Evolutionary conservation across 2,329 filamentous ascomycete genomes (phyloP).

Genomic region (Aspergillus transmontanensis): DNA sequence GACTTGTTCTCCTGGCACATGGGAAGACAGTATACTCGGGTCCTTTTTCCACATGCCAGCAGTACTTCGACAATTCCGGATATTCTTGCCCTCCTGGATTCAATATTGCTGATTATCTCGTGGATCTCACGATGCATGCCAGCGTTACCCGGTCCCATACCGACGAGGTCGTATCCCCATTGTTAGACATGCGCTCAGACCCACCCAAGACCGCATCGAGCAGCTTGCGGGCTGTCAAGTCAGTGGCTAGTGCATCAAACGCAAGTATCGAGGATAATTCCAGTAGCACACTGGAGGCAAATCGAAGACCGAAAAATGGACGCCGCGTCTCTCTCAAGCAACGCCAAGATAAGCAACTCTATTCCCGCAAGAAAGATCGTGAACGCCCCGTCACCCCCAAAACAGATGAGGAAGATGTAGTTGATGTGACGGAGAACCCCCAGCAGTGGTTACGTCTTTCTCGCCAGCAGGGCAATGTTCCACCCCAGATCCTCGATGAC

Average conservation of each 20-base stretch:
- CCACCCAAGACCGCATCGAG: conserved; percentile 74
- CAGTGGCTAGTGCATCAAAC: conserved; percentile 80
- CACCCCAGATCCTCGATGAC: conserved; percentile 69
- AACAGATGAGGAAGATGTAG: conserved; percentile 64
- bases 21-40: conserved; percentile 93
- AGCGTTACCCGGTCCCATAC: conserved; percentile 59
- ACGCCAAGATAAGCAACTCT: conserved; percentile 87
- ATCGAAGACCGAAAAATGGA: conserved; percentile 67
- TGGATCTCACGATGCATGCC: conserved; percentile 97
- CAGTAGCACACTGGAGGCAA: conserved; percentile 61
- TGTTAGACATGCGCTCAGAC: conserved; percentile 63
- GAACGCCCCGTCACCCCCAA: conserved; percentile 61
- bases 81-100: conserved; percentile 94
- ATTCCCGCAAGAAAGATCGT: conserved; percentile 74
- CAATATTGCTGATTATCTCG: conserved; percentile 97
- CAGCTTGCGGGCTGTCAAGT: conserved; percentile 86
- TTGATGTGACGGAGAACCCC: conserved; percentile 53
- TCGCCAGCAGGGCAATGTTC: conserved; percentile 55
- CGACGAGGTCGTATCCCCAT: conserved; percentile 54
- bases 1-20: conserved; percentile 85
- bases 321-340: conserved; percentile 79
- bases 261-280: conserved; percentile 70
- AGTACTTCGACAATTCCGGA: conserved; percentile 88
- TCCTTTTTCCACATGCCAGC: conserved; percentile 82
- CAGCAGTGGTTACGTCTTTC: conserved; percentile 65